Evolutionary conservation across 306 rosid genomes (phyloP).

Genomic region (Aeschynomene evenia): DNA sequence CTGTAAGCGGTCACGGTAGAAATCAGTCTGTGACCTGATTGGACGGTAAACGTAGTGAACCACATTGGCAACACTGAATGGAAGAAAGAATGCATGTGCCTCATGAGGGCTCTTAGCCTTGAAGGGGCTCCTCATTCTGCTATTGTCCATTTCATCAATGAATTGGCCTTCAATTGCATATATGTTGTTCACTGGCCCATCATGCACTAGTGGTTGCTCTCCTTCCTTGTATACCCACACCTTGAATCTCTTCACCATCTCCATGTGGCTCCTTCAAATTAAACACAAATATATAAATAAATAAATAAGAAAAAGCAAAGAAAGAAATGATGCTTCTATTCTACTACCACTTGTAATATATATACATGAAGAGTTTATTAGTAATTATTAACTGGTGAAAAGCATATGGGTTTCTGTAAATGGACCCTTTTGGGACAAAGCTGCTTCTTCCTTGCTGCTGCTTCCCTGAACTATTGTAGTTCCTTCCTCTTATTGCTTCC

Average conservation of each 20-base stretch:
- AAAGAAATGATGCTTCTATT: too few species aligned
- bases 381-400: slow-evolving; percentile 48
- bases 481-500: slow-evolving; percentile 25
- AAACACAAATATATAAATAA: too few species aligned
- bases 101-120: slow-evolving; percentile 47
- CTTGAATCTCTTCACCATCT: slow-evolving; percentile 58
- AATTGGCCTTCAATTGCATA: slow-evolving; percentile 63
- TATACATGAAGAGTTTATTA: too few species aligned
- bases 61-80: slow-evolving; percentile 50
- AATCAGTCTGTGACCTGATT: slow-evolving; percentile 30
- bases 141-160: slow-evolving; percentile 55
- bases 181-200: slow-evolving; percentile 50
- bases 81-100: slow-evolving; percentile 56
- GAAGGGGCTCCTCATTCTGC: slow-evolving; percentile 37
- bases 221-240: slow-evolving; percentile 64
- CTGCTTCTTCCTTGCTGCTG: too few species aligned
- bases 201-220: slow-evolving; percentile 48
- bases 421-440: slow-evolving; percentile 35
- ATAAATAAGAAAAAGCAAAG: too few species aligned
- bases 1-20: slow-evolving; percentile 44
- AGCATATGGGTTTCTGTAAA: slow-evolving; percentile 34
- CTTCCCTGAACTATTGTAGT: not conserved
- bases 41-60: slow-evolving; percentile 45
- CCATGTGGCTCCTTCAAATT: slow-evolving; percentile 59
- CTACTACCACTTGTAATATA: too few species aligned